Base-by-base conservation (phyloP, 202 grass and related monocot species). In the Setaria italica region DNA sequence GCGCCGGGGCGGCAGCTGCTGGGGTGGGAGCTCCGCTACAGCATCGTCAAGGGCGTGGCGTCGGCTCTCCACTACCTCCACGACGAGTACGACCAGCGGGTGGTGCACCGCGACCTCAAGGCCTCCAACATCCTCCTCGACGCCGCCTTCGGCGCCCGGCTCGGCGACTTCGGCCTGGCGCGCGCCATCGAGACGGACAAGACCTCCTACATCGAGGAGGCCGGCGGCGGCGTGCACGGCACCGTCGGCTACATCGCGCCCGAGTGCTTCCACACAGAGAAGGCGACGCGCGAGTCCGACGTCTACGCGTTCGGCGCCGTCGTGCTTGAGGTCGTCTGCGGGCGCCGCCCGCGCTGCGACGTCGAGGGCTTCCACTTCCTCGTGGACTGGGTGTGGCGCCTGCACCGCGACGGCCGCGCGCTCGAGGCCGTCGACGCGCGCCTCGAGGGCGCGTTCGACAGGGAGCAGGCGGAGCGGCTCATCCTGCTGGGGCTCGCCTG, bases 151-250 rank as follows among this genome's bases (percentile, higher is more conserved):
- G 80, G 82, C 25, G 95, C 95, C 4, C 86, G 95, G 14, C 95
- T 97, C 25, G 95, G 95, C 45, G 95, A 97, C 87, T 97, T 97
- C 54, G 95, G 95, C 41, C 92, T 97, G 1, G 95, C 95, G 16
- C 86, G 92, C 33, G 95, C 95, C 82, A 80, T 97, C 57, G 92
- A 97, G 16, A 75, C 71, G 3, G 90, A 90, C 90, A 92, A 91
- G 77, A 97, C 88, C 14, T 97, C 92, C 32, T 97, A 94, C 84
- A 90, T 78, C 16, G 92, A 92, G 35, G 79, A 92, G 67, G 83
- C 9, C 37, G 90, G 66, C 74, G 88, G 88, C 68, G 84, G 88
- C 70, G 83, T 94, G 41, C 87, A 78, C 21, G 95, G 90, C 50
- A 97, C 95, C 17, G 48, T 94, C 13, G 92, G 95, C 0, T 97